phyloP scores from a whole-genome alignment of 345 rosid genomes.

The Sonneratia alba region DNA sequence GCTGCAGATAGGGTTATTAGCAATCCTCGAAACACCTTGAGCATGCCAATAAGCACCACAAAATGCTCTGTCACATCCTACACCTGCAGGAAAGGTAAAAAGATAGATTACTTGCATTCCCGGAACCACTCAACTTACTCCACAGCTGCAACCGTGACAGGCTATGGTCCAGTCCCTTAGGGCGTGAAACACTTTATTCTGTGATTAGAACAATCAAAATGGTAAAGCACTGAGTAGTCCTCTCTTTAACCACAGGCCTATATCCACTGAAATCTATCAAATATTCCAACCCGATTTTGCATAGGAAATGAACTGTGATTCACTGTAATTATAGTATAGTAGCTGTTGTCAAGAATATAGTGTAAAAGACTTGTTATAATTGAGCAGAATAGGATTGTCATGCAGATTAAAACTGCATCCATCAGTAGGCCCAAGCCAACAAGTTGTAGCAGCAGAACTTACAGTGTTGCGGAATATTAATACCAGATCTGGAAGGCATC shows the following conservation, averaged over 20 bases:
- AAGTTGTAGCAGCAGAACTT: constrained; percentile 18
- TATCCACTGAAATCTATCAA: neutral
- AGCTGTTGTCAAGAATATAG: neutral
- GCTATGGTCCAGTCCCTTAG: neutral
- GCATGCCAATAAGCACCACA: constrained; percentile 86
- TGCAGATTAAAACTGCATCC: neutral
- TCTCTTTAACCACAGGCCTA: neutral
- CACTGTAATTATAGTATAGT: neutral
- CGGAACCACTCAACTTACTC: neutral
- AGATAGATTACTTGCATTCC: neutral
- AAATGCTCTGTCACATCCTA: constrained; percentile 79
- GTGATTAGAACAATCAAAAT: neutral
- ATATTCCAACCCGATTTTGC: neutral
- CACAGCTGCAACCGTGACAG: neutral
- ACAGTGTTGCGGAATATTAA: constrained; percentile 71
- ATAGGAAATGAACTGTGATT: neutral
- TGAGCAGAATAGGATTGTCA: neutral
- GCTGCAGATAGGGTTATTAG: constrained; percentile 36
- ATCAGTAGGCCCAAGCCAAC: neutral
- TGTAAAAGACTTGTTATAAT: neutral
- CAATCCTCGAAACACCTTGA: constrained; percentile 33
- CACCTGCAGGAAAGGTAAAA: constrained; percentile 41
- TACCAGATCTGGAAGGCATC: constrained; percentile 71
- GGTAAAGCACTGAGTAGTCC: neutral
- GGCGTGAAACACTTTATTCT: neutral